Evolutionary conservation across 192 early-diverging fungal species (phyloP), one percentile per base, ranked within the genome.

Genomic region (Mortierella hygrophila): DNA sequence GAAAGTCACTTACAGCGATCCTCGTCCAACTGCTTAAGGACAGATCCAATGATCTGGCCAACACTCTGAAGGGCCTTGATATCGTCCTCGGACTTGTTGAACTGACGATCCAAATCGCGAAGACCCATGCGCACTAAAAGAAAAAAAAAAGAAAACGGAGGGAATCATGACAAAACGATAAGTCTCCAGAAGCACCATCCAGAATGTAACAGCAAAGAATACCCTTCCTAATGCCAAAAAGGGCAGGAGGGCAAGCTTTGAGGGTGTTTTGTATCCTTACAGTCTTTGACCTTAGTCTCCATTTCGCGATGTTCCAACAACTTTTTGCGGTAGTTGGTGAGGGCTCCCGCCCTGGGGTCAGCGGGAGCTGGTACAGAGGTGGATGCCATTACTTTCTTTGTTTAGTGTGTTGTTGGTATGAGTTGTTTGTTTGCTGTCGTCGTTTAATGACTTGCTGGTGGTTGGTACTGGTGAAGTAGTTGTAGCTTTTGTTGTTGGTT

Each of bases 41-140:
- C 97, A 85, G 99, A 98, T 68, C 97, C 99, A 80, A 99, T 97
- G 73, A 99, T 98, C 88, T 99, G 99, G 6, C 99, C 99, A n/a
- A 99, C 97, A 88, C 96, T 97, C 89, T 99, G 99, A 46, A 99
- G 89, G 0, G 99, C 98, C 87, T 99, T 99, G 76, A 99, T 93
- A 88, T 99, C 98, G 80, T 99, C 95, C 89, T 99, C 99, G 21
- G 97, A 95, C 82, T 99, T 99, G 77, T 97, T 94, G 85, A 93
- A 99, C 72, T 98, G 95, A 63, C 96, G 93, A 82, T 99, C 97
- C 57, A 99, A 91, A 18, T 93, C 88, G 75, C 94, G 93, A 44
- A 99, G 91, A 68, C 95, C 97, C 72, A 94, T 85, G 49, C 99
- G 97, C 76, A 97, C 96, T 97, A 80, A 78, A 80, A 32, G 41